A percentile compares a stretch with the other conserved stretches of the same genome.
phyloP scores from a whole-genome alignment of 202 grass and related monocot genomes.

The Elaeis oleifera region DNA sequence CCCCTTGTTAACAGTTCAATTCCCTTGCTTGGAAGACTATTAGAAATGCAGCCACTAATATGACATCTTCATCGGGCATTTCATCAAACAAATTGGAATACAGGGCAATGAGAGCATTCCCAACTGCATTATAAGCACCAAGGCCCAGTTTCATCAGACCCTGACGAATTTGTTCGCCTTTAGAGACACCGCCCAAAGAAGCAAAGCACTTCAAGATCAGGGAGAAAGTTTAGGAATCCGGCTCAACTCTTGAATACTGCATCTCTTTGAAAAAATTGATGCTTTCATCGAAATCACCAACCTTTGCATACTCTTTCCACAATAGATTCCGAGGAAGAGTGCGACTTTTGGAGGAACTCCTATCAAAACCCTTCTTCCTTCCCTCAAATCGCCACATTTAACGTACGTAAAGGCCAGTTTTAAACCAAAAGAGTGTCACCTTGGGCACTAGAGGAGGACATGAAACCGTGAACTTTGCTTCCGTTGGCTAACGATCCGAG shows the following conservation, averaged over 20 bases:
- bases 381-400: conserved; percentile 48
- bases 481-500: conserved; percentile 38
- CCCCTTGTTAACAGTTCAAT: conserved; percentile 1
- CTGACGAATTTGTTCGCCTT: conserved; percentile 44
- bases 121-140: conserved; percentile 44
- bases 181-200: conserved; percentile 25
- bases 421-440: conserved; percentile 42
- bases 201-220: conserved; percentile 60
- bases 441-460: conserved; percentile 25
- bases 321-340: conserved; percentile 59
- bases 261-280: conserved; percentile 53
- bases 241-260: conserved; percentile 33
- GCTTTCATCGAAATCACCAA: conserved; percentile 47
- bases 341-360: conserved; percentile 29
- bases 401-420: conserved; percentile 73
- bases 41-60: no score
- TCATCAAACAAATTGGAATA: conserved; percentile 50
- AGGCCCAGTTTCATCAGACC: conserved; percentile 53
- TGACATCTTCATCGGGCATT: conserved; percentile 28
- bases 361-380: conserved; percentile 54
- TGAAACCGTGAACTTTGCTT: conserved; percentile 41
- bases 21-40: no score
- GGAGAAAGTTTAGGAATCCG: conserved; percentile 51
- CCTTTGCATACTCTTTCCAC: conserved; percentile 49
- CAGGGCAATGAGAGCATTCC: conserved; percentile 52